A percentile compares a stretch with the other conserved stretches of the same genome.
Conservation (phyloP, 306 rosid species). For the Prunus dulcis region DNA sequence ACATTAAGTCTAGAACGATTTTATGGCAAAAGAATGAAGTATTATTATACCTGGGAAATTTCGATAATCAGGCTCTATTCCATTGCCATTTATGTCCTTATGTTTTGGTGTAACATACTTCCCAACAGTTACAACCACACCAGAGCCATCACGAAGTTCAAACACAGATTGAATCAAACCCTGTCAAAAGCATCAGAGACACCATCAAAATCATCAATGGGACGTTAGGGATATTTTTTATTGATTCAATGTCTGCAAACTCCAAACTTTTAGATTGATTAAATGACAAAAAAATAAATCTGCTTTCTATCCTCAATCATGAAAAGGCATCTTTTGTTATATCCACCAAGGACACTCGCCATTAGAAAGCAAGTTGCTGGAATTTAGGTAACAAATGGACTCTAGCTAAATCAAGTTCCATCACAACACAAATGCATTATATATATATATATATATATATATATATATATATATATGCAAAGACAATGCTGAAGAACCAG, state of each 20-base stretch:
- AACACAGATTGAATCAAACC: conserved; percentile 96
- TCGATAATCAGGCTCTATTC: conserved; percentile 84
- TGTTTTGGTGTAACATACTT: conserved; percentile 91
- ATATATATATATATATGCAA: neutral
- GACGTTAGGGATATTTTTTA: neutral
- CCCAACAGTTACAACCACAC: conserved; percentile 90
- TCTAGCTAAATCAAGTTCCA: conserved; percentile 1
- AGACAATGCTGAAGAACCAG: conserved; percentile 11
- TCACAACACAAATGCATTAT: neutral
- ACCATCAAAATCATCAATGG: conserved; percentile 13
- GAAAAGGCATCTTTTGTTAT: neutral
- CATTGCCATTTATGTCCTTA: conserved; percentile 87
- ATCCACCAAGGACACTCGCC: neutral
- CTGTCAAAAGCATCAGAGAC: conserved; percentile 37
- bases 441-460: neutral
- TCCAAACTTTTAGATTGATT: neutral
- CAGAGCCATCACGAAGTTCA: conserved; percentile 91
- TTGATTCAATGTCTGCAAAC: neutral
- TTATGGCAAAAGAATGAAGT: neutral
- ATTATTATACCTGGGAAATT: conserved; percentile 71
- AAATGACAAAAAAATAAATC: neutral
- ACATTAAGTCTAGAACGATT: conserved; percentile 11
- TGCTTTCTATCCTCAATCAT: neutral
- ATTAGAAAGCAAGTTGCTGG: neutral
- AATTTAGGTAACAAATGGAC: no score